Conservation (phyloP, 176 grass and related monocot species). For the Ensete ventricosum region DNA sequence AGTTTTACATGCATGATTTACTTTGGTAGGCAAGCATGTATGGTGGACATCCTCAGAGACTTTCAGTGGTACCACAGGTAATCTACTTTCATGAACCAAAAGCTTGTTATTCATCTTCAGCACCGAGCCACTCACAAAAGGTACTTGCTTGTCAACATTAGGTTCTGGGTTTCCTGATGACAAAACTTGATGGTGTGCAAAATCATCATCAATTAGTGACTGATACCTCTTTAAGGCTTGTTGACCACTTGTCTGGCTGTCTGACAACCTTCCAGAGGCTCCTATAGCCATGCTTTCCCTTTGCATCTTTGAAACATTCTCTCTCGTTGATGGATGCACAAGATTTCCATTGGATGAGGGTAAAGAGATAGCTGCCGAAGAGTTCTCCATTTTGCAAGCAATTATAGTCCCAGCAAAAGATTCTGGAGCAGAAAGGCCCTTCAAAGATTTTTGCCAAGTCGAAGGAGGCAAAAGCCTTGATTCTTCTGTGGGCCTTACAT, state of each 20-base stretch:
- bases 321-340: background rate
- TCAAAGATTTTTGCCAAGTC: conserved; percentile 23
- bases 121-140: background rate
- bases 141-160: conserved; percentile 10
- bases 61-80: background rate
- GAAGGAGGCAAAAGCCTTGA: conserved; percentile 23
- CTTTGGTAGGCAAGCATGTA: background rate
- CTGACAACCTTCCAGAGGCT: conserved; percentile 1
- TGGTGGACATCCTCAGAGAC: background rate
- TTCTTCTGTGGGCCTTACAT: conserved; percentile 23
- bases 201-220: conserved; percentile 6
- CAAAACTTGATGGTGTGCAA: background rate
- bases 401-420: conserved; percentile 11
- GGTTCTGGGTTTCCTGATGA: conserved; percentile 24
- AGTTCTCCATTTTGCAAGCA: conserved; percentile 9
- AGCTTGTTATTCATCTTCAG: background rate
- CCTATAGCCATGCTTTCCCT: background rate
- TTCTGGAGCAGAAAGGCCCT: conserved; percentile 19
- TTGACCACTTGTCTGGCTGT: background rate
- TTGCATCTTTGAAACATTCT: conserved; percentile 18
- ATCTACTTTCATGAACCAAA: background rate
- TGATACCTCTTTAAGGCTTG: background rate
- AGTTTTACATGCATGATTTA: background rate
- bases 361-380: background rate
- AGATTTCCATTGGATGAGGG: conserved; percentile 11